Evolutionary conservation across 768 basidiomycete species (phyloP), one percentile per base, ranked within the genome.

Genomic region (Leccinum sublutescens): DNA sequence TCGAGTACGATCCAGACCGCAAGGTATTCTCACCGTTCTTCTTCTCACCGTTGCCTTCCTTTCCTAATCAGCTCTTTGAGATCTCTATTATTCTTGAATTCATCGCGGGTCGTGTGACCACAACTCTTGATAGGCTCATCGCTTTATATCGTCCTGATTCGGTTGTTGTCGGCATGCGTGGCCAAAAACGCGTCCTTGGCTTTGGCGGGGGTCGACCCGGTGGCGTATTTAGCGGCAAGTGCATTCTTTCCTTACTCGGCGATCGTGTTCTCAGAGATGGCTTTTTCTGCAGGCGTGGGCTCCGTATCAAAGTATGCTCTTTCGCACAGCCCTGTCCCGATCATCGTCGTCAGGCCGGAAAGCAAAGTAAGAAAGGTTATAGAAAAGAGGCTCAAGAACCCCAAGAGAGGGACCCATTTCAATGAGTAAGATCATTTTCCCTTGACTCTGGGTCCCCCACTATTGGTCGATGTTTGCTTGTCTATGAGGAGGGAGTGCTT

Each of bases 321-420:
- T 47, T 88, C 90, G 17, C 94, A 92, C 68, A 95, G 93, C 1
- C 94, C 96, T 1, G 93, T 99, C 0, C 96, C 96, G 2, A 91
- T 97, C 65, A 94, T 98, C 62, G 96, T 98, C 54, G 95, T 98
- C 45, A 82, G 93, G 3, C 93, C 94, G 2, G 91, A 93, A 66
- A 81, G 91, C 38, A 93, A 95, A 68, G 86, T 95, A 29, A 83
- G 85, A 62, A 95, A 95, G 71, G 85, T 85, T 0, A 77, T 89
- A 49, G 93, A 89, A 66, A 96, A 97, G 71, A 82, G 95, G 27
- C 81, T 88, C 49, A 91, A 89, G 50, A 87, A 97, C 68, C 94
- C 94, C 3, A 97, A 94, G 75, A 81, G 93, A 19, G 91, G 92
- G 4, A 84, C 79, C 45, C 89, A 93, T 72, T 93, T 93, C 62